Percentiles rank a stretch among this genome's conserved stretches.
Evolutionary conservation across 495 filamentous ascomycete genomes (phyloP).

Genomic region (Neurospora tetrasperma): DNA sequence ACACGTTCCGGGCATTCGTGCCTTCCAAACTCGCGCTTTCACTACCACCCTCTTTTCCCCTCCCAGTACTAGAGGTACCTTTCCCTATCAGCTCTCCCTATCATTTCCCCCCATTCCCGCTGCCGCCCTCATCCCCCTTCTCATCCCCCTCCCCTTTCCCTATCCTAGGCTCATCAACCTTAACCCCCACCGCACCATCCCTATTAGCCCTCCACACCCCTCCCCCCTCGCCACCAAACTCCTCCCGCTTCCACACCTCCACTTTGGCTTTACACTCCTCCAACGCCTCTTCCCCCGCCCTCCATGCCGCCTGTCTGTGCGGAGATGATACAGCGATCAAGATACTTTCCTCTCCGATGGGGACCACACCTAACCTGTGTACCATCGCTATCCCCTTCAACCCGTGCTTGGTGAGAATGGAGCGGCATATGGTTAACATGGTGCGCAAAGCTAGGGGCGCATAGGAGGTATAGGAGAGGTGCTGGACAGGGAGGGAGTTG

Average conservation of each 20-base stretch:
- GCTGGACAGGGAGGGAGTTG: slow-evolving; percentile 57
- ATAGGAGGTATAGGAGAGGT: slow-evolving; percentile 80
- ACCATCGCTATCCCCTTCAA: slow-evolving; percentile 65
- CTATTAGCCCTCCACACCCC: slow-evolving; percentile 86
- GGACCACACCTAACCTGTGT: slow-evolving; percentile 79
- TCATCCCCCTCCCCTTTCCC: neutral
- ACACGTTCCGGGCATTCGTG: neutral
- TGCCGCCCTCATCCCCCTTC: neutral
- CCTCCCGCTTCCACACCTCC: slow-evolving; percentile 95
- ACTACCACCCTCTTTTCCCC: neutral
- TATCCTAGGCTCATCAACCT: slow-evolving; percentile 10
- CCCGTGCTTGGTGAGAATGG: slow-evolving; percentile 46
- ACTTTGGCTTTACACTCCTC: slow-evolving; percentile 76
- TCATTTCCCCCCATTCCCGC: neutral
- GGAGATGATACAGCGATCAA: slow-evolving; percentile 76
- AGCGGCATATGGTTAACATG: slow-evolving; percentile 55
- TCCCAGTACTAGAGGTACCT: no score
- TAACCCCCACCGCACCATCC: slow-evolving; percentile 54
- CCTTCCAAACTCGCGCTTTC: neutral
- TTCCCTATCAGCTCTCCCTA: neutral
- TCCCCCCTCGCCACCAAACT: slow-evolving; percentile 67
- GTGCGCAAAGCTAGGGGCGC: slow-evolving; percentile 63
- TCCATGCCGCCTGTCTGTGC: slow-evolving; percentile 85
- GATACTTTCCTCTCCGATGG: slow-evolving; percentile 85
- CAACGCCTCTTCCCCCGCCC: slow-evolving; percentile 78